Percentiles rank a stretch among this genome's conserved stretches.
Conservation (phyloP, 2,329 filamentous ascomycete species). For the Byssochlamys sp. region DNA sequence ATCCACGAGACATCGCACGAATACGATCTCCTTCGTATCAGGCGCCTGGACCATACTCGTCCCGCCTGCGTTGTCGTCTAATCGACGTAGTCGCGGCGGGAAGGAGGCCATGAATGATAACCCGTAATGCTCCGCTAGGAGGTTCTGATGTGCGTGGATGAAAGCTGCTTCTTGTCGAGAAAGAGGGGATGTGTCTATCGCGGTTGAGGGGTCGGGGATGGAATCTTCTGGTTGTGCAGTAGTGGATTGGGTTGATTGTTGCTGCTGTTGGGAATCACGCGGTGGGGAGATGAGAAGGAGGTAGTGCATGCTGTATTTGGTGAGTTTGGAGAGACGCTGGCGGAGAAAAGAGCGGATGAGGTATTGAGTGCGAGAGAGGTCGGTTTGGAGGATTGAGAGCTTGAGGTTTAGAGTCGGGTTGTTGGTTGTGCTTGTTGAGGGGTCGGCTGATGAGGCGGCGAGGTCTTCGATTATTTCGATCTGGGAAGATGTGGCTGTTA, state of each 20-base stretch:
- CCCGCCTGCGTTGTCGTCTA: slow-evolving; percentile 84
- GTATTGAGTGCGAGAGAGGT: slow-evolving; percentile 89
- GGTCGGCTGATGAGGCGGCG: slow-evolving; percentile 36
- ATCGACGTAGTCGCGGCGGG: slow-evolving; percentile 64
- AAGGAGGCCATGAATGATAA: slow-evolving; percentile 77
- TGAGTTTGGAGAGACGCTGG: slow-evolving; percentile 69
- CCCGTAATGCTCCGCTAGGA: slow-evolving; percentile 76
- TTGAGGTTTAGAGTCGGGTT: slow-evolving; percentile 86
- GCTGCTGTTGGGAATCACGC: slow-evolving; percentile 5
- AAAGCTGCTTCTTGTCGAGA: slow-evolving; percentile 72
- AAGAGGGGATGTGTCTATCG: slow-evolving; percentile 49
- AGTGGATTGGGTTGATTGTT: slow-evolving; percentile 7
- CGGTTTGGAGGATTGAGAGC: slow-evolving; percentile 90
- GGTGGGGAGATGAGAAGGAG: slow-evolving; percentile 20
- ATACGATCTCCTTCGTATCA: slow-evolving; percentile 73
- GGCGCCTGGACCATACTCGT: slow-evolving; percentile 87
- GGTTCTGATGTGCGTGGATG: slow-evolving; percentile 70
- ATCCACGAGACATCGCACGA: slow-evolving; percentile 52
- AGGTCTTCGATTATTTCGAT: slow-evolving; percentile 61
- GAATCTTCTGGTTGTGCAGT: slow-evolving; percentile 21
- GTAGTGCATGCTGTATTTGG: slow-evolving; percentile 43
- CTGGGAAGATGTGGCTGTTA: slow-evolving; percentile 13
- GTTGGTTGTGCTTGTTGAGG: slow-evolving; percentile 64
- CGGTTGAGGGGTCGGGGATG: slow-evolving; percentile 18
- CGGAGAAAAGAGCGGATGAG: slow-evolving; percentile 74